Percentiles rank a stretch among this genome's conserved stretches.
These are phyloP conservation scores for Myxozyma lipomycoides DNA, from an alignment of 805 yeast genomes.

Conservation along the genomic window DNA sequence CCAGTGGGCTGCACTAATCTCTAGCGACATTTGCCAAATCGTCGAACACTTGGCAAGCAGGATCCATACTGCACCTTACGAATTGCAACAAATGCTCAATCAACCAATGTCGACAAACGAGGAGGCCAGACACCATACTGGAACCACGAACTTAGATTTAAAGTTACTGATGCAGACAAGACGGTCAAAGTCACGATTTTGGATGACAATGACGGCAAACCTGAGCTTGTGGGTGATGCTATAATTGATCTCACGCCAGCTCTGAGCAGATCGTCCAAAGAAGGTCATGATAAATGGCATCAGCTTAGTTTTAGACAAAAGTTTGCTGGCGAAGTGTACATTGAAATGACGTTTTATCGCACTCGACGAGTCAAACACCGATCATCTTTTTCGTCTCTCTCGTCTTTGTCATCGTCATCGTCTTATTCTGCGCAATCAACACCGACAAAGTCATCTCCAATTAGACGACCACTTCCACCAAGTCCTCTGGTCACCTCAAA, in stretches of 20 bases:
- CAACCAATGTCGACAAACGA: slow-evolving; percentile 70
- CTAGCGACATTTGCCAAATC: slow-evolving; percentile 62
- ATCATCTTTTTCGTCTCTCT: slow-evolving; percentile 9
- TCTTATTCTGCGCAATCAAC: slow-evolving; percentile 1
- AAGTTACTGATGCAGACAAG: slow-evolving; percentile 57
- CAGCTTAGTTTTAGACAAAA: slow-evolving; percentile 60
- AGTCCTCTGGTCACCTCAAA: neutral
- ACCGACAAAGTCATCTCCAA: neutral
- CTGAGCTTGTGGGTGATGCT: slow-evolving; percentile 78
- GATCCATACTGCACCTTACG: slow-evolving; percentile 84
- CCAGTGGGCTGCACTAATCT: neutral
- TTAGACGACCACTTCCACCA: neutral
- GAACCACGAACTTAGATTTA: slow-evolving; percentile 70
- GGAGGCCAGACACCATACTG: slow-evolving; percentile 96
- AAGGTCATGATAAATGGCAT: slow-evolving; percentile 86
- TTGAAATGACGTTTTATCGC: slow-evolving; percentile 87
- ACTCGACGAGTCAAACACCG: slow-evolving; percentile 1
- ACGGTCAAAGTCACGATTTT: slow-evolving; percentile 66
- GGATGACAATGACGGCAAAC: slow-evolving; percentile 71
- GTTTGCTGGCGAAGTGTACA: slow-evolving; percentile 81
- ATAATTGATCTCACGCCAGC: slow-evolving; percentile 75
- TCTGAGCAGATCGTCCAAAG: slow-evolving; percentile 58
- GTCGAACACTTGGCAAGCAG: slow-evolving; percentile 85
- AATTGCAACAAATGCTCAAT: slow-evolving; percentile 74
- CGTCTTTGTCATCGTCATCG: neutral